phyloP scores from a whole-genome alignment of 2,329 filamentous ascomycete genomes.

The Colletotrichum coccodes region DNA sequence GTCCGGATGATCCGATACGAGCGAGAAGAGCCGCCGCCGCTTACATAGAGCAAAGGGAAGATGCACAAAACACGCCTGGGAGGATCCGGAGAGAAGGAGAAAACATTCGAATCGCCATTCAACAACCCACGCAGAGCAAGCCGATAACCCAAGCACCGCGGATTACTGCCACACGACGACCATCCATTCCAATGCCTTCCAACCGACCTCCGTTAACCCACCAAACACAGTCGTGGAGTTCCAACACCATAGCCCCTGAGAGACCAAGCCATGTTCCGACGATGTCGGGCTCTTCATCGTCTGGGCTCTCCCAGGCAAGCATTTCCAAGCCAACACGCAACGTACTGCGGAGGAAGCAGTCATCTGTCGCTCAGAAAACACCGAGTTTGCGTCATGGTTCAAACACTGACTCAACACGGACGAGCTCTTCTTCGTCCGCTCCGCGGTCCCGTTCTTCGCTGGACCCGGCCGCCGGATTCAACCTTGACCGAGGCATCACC shows the following conservation, averaged over 20 bases:
- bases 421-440: conserved; percentile 54
- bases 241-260: conserved; percentile 45
- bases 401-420: conserved; percentile 47
- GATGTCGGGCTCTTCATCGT: conserved; percentile 45
- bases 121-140: conserved; percentile 35
- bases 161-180: conserved; percentile 41
- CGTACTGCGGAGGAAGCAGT: conserved; percentile 61
- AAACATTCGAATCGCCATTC: conserved; percentile 13
- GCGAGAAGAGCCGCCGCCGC: conserved; percentile 38
- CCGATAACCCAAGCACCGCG: conserved; percentile 50
- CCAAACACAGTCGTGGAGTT: conserved; percentile 55
- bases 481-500: conserved; percentile 53
- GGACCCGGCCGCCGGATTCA: conserved; percentile 46
- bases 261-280: conserved; percentile 44
- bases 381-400: conserved; percentile 45
- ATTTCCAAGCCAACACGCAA: conserved; percentile 49
- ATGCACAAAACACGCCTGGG: conserved; percentile 15
- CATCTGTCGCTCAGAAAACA: conserved; percentile 53
- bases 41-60: conserved; percentile 17
- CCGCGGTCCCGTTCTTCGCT: conserved; percentile 48
- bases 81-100: conserved; percentile 28
- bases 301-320: conserved; percentile 46
- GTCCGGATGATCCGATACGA: conserved; percentile 49
- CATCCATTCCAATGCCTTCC: conserved; percentile 37
- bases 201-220: conserved; percentile 50